Evolutionary conservation across 352 stramenopile species (phyloP), one percentile per base, ranked within the genome.

Genomic region (Phytophthora syringae): DNA sequence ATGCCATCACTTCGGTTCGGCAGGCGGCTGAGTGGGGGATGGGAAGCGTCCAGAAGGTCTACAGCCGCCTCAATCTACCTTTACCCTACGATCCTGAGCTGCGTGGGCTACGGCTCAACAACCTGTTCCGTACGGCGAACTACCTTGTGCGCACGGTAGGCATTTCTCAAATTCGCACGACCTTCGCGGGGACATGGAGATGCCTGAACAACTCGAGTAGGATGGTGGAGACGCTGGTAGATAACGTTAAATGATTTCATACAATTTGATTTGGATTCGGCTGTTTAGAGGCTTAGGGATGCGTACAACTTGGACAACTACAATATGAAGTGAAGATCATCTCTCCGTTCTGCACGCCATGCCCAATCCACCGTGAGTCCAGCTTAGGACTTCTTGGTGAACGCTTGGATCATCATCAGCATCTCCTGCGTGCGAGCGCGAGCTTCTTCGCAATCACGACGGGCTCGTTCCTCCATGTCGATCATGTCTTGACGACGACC

Each of bases 121-220:
- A 37, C 36, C 12, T 48, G 5, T 57, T 57, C 20, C 2, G 50
- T 12, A 24, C 55, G 15, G 56, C 44, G 3, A 75, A 37, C 20
- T 48, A 28, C 43, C 43, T 20, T 21, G 43, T 51, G 11, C 21
- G 59, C 0, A 79, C 39, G 24, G 64, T 45, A 9, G 25, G 25
- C 1, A 54, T 54, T 5, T 54, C 48, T 13, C 48, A 54, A 21
- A 54, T 44, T 5, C 48, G 30, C 11, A 32, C 51, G 3, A 40
- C 51, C 22, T 59, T 58, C 16, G 10, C 21, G 24, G 37, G 7
- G 51, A 24, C 0, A 58, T 58, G 37, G 36, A 58, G 27, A 30
- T 39, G 24, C 36, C 24, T 12, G 37, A 44, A 44, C n/a, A 44
- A 44, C 12, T 40, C 34, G 34, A 40, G 2, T 40, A 40, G 34